Evolutionary conservation across 768 basidiomycete genomes (phyloP), one percentile per base, ranked within the genome.

Genomic region (Lentinula raphanica): DNA sequence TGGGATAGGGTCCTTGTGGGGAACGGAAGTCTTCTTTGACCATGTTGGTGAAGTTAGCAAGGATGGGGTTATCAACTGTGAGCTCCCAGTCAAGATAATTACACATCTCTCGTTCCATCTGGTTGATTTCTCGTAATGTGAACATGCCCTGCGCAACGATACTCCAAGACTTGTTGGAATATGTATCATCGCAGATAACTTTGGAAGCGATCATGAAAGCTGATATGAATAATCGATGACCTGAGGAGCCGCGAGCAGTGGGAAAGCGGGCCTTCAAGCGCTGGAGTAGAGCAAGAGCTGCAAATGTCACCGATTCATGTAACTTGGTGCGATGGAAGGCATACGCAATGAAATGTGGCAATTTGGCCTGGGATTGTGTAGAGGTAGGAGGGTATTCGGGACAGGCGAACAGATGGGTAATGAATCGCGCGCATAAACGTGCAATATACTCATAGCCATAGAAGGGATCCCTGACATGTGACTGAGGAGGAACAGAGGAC

Each of bases 61-160:
- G 72, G 0, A 84, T 84, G 0, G 75, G 66, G 0, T 85, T 81
- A 53, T 90, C 88, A 53, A 91, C 86, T 42, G 85, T 89, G 6
- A 92, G 76, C 66, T 91, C 88, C 94, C 94, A 98, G 68, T 96
- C 94, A 44, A 99, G 76, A 67, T 98, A 98, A 15, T 83, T 78
- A 66, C 81, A 93, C 87, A 97, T 94, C 72, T 95, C 93, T 23
- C 92, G 76, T 75, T 95, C 94, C 93, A 95, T 94, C 78, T 95
- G 93, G 71, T 97, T 97, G 67, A 97, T 88, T 79, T 95, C 94
- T 46, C 89, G 81, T 6, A 95, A 74, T 3, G 77, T 79, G 65
- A 94, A 95, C 83, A 93, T 87, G 28, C 84, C 86, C 70, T 94
- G 91, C 0, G 90, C 92, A 39, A 95, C 93, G 45, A 94, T 88